Conservation (phyloP, 495 filamentous ascomycete genomes). For the Copromyces sp. region DNA sequence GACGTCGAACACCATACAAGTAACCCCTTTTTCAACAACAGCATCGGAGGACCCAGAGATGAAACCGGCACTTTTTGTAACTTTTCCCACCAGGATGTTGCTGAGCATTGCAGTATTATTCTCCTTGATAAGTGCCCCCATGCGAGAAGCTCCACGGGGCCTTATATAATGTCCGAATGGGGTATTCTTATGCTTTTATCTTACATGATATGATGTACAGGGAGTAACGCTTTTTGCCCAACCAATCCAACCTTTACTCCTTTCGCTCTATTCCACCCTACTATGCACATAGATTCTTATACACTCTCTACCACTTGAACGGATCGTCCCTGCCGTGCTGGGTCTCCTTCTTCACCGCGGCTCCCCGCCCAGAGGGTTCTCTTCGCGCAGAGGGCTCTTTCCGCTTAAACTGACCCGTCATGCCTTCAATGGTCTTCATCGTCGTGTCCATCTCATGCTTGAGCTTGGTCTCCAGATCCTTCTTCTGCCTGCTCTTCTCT, state of each 20-base stretch:
- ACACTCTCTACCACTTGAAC: neutral
- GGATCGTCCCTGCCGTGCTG: neutral
- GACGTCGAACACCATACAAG: neutral
- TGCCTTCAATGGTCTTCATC: neutral
- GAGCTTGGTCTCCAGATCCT: conserved; percentile 10
- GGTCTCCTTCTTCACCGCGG: neutral
- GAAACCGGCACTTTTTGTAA: neutral
- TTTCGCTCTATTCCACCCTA: neutral
- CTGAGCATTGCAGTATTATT: no score
- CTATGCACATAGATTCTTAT: neutral
- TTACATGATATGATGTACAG: neutral
- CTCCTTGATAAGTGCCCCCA: no score
- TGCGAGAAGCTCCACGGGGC: neutral
- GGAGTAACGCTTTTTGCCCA: neutral
- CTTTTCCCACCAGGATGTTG: no score
- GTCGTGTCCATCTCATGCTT: conserved; percentile 7
- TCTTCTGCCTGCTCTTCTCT: conserved; percentile 6
- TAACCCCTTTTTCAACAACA: neutral
- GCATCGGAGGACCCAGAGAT: neutral
- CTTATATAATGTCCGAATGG: neutral
- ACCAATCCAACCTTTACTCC: neutral
- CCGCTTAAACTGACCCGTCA: neutral
- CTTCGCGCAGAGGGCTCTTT: neutral
- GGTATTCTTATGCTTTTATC: neutral
- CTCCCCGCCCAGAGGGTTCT: neutral